Evolutionary conservation across 2,329 filamentous ascomycete species (phyloP).

Genomic region (Alternaria consortialis): DNA sequence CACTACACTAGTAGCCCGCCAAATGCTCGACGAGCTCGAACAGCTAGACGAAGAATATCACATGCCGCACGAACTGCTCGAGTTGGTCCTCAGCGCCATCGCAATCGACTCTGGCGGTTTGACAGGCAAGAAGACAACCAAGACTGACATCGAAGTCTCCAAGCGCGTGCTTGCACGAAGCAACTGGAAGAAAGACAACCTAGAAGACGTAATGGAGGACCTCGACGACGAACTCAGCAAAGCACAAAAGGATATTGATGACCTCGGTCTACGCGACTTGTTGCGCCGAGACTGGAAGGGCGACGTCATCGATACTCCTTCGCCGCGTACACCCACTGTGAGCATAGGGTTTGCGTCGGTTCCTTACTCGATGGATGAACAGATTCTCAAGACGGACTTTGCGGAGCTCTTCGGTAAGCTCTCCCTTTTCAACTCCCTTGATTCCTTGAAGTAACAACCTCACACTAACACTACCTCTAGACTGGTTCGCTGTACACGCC

Average conservation of each 20-base stretch:
- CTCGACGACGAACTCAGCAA: slow-evolving; percentile 52
- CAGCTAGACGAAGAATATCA: slow-evolving; percentile 57
- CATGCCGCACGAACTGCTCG: slow-evolving; percentile 60
- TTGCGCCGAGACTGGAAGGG: slow-evolving; percentile 60
- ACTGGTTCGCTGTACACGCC: slow-evolving; percentile 60
- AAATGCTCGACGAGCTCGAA: slow-evolving; percentile 59
- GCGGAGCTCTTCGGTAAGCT: slow-evolving; percentile 53
- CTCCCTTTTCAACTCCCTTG: no score
- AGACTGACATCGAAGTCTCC: slow-evolving; percentile 52
- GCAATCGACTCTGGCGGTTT: slow-evolving; percentile 58
- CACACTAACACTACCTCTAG: slow-evolving; percentile 2
- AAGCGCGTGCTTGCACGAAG: slow-evolving; percentile 54
- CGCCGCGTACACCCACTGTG: slow-evolving; percentile 57
- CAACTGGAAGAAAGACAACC: slow-evolving; percentile 52
- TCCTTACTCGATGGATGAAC: slow-evolving; percentile 57
- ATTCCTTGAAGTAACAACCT: no score
- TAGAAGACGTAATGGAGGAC: slow-evolving; percentile 55
- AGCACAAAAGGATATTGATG: slow-evolving; percentile 56
- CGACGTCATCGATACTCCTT: slow-evolving; percentile 58
- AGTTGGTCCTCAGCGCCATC: slow-evolving; percentile 58
- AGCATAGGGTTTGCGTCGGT: slow-evolving; percentile 58
- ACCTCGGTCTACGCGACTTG: slow-evolving; percentile 56
- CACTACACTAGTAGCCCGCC: slow-evolving; percentile 57
- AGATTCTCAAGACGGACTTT: slow-evolving; percentile 58
- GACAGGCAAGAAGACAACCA: slow-evolving; percentile 46